These are phyloP conservation scores for Venturia asperata DNA, from an alignment of 2,329 filamentous ascomycete species.

Conservation along the genomic window DNA sequence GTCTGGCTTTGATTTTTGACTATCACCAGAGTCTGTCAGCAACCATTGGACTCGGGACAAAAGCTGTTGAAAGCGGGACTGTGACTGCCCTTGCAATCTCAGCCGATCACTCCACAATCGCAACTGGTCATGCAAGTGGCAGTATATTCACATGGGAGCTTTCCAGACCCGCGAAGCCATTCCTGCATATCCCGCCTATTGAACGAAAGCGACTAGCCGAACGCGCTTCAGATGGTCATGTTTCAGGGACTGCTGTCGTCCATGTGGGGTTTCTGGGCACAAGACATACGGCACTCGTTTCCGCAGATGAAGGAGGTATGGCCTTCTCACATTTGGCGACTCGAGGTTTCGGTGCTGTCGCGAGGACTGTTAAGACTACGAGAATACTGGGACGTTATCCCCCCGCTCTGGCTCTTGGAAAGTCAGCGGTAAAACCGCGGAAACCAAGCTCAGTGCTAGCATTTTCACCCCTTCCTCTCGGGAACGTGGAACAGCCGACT, in stretches of 20 bases:
- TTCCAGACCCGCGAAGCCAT: constrained; percentile 70
- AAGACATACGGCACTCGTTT: constrained; percentile 87
- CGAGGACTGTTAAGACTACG: constrained; percentile 78
- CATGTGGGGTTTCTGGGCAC: constrained; percentile 95
- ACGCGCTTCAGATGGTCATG: constrained; percentile 71
- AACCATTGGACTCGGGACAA: constrained; percentile 88
- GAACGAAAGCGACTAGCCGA: constrained; percentile 58
- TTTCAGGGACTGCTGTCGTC: constrained; percentile 68
- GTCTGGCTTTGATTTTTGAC: constrained; percentile 91
- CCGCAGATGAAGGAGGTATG: constrained; percentile 92
- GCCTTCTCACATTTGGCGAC: constrained; percentile 96
- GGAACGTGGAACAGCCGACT: constrained; percentile 85
- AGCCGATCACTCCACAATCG: constrained; percentile 87
- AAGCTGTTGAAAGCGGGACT: constrained; percentile 84
- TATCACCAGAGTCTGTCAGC: constrained; percentile 93
- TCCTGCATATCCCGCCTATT: constrained; percentile 76
- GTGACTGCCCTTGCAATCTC: constrained; percentile 85
- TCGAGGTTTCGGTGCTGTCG: constrained; percentile 78
- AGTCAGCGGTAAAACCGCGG: constrained; percentile 54
- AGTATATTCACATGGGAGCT: constrained; percentile 98
- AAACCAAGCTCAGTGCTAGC: constrained; percentile 94
- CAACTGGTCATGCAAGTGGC: constrained; percentile 80
- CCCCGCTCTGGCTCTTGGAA: constrained; percentile 47
- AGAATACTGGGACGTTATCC: constrained; percentile 90
- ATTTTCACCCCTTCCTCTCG: constrained; percentile 81